phyloP scores from a whole-genome alignment of 345 rosid genomes.

The Eucalyptus microcorys region DNA sequence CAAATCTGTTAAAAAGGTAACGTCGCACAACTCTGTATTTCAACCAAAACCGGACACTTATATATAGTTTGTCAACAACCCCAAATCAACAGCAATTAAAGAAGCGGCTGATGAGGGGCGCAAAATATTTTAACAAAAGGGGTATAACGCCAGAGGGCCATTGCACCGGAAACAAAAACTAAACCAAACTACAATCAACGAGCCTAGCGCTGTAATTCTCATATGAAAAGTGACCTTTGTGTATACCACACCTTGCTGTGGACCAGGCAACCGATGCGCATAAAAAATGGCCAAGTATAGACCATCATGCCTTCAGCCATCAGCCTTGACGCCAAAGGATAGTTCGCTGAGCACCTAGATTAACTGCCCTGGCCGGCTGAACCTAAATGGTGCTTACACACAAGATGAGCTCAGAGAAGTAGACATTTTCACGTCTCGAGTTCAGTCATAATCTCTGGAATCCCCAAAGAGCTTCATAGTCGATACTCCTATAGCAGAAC shows the following conservation, averaged over 20 bases:
- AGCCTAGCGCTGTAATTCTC: background rate
- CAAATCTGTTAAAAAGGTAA: background rate
- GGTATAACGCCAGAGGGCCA: background rate
- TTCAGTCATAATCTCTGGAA: background rate
- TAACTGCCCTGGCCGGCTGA: background rate
- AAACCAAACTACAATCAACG: background rate
- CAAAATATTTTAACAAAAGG: background rate
- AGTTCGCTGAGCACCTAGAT: background rate
- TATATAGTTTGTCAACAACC: background rate
- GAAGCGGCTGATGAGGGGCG: background rate
- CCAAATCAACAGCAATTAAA: background rate
- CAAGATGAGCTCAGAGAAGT: background rate
- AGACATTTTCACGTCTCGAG: background rate
- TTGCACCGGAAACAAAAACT: background rate
- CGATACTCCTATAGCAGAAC: background rate
- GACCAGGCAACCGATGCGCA: background rate
- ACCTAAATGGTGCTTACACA: background rate
- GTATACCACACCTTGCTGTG: background rate
- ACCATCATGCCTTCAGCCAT: background rate
- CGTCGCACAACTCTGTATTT: background rate
- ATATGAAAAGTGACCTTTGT: background rate
- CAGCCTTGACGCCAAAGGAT: background rate
- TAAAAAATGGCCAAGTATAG: background rate
- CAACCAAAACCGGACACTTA: background rate
- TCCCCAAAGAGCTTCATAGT: background rate